A percentile compares a stretch with the other conserved stretches of the same genome.
phyloP scores from a whole-genome alignment of 768 basidiomycete genomes.

The Pulveroboletus ravenelii region DNA sequence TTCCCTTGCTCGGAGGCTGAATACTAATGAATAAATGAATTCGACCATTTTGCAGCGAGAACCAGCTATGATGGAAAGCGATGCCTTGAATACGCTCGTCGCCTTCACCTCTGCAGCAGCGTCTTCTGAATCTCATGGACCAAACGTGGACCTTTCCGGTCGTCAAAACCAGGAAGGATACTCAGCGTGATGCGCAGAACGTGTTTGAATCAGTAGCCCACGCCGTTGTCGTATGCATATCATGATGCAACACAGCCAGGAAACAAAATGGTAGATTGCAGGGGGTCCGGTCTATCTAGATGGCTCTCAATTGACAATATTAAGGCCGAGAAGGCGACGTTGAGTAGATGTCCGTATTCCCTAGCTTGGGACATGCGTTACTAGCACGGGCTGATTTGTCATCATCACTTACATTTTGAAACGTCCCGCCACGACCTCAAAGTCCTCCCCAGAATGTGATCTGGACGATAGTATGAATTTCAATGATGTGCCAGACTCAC shows the following conservation, averaged over 20 bases:
- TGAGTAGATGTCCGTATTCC: constrained; percentile 1
- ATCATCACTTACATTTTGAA: constrained; percentile 6
- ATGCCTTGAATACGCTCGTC: neutral
- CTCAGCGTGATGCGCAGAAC: neutral
- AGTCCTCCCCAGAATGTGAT: constrained; percentile 3
- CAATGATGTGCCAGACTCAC: constrained; percentile 4
- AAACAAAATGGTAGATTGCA: neutral
- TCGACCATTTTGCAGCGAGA: neutral
- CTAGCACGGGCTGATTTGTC: constrained; percentile 9
- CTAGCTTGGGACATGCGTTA: neutral
- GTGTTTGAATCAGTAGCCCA: neutral
- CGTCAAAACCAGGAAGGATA: neutral
- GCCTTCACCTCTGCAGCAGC: neutral
- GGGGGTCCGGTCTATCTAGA: constrained; percentile 1
- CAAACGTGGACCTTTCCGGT: neutral
- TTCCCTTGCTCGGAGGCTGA: constrained; percentile 4
- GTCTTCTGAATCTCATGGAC: neutral
- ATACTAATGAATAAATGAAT: neutral
- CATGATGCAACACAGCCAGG: constrained; percentile 4
- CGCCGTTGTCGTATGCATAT: constrained; percentile 3
- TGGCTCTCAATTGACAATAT: constrained; percentile 11
- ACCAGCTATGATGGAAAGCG: neutral
- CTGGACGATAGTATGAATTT: neutral
- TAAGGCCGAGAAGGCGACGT: constrained; percentile 4
- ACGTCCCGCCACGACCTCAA: constrained; percentile 6